Evolutionary conservation across 345 rosid species (phyloP).

Genomic region (Gossypium longicalyx): DNA sequence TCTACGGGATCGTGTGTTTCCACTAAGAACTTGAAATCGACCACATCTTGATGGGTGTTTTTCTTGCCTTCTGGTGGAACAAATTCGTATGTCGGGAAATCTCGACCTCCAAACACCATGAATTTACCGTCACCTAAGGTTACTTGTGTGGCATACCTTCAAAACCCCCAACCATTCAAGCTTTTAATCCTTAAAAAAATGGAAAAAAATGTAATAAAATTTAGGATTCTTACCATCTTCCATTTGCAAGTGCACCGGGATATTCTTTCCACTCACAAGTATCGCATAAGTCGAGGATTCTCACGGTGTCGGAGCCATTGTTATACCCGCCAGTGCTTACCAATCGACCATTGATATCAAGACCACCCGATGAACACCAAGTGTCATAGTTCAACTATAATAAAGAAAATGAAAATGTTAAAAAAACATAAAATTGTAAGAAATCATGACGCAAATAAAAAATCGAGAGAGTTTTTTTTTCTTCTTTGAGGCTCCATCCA

Average conservation of each 20-base stretch:
- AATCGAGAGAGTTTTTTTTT: too few relatives aligned
- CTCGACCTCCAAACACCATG: conserved; percentile 76
- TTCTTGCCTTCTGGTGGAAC: conserved; percentile 55
- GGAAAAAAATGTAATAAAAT: neutral
- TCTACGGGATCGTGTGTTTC: conserved; percentile 54
- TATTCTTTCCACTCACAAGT: conserved; percentile 61
- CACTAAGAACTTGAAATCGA: conserved; percentile 30
- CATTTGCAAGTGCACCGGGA: conserved; percentile 52
- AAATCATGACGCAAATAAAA: neutral
- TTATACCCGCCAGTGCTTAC: conserved; percentile 73
- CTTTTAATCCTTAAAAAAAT: neutral
- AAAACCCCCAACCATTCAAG: neutral
- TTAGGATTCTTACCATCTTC: conserved; percentile 47
- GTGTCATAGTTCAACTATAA: conserved; percentile 67
- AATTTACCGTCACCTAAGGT: conserved; percentile 60
- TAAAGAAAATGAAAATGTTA: neutral
- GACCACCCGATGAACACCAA: conserved; percentile 97
- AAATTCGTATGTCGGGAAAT: conserved; percentile 64
- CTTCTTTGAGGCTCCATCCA: too few relatives aligned
- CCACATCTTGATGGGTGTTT: conserved; percentile 31
- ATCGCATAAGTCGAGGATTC: conserved; percentile 38
- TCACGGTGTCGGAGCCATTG: conserved; percentile 60
- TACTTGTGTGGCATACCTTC: conserved; percentile 74
- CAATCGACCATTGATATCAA: conserved; percentile 57
- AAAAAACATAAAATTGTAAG: neutral